Evolutionary conservation across 2,329 filamentous ascomycete species (phyloP).

Genomic region (Ilyonectria mors-panacis): DNA sequence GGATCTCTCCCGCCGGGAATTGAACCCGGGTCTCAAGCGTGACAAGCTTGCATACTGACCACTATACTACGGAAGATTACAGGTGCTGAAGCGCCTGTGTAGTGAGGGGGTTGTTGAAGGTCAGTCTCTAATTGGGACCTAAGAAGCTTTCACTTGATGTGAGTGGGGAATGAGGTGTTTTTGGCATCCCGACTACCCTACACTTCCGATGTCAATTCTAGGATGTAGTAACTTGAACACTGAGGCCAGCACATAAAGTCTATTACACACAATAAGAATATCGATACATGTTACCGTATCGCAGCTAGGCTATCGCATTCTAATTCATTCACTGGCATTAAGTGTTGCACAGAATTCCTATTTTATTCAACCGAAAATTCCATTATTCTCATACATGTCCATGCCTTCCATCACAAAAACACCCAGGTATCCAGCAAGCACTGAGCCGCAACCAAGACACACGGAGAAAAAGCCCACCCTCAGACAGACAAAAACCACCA

Average conservation of each 20-base stretch:
- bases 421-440: conserved; percentile 24
- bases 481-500: conserved; percentile 36
- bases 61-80: conserved; percentile 32
- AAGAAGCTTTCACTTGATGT: background rate
- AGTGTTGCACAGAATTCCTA: too few relatives aligned
- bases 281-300: too few relatives aligned
- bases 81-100: conserved; percentile 17
- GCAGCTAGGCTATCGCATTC: too few relatives aligned
- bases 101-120: conserved; percentile 19
- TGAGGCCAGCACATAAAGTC: too few relatives aligned
- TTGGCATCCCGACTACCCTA: background rate
- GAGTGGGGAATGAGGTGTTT: background rate
- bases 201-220: background rate
- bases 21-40: conserved; percentile 33
- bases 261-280: too few relatives aligned
- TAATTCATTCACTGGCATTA: too few relatives aligned
- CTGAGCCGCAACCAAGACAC: conserved; percentile 19
- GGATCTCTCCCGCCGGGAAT: conserved; percentile 34
- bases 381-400: conserved; percentile 26
- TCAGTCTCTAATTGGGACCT: background rate
- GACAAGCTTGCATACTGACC: conserved; percentile 34
- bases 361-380: background rate
- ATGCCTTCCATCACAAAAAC: conserved; percentile 16
- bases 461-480: conserved; percentile 19
- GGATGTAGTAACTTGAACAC: too few relatives aligned